Evolutionary conservation across 331 rosid genomes (phyloP).

Genomic region (Acacia pycnantha): DNA sequence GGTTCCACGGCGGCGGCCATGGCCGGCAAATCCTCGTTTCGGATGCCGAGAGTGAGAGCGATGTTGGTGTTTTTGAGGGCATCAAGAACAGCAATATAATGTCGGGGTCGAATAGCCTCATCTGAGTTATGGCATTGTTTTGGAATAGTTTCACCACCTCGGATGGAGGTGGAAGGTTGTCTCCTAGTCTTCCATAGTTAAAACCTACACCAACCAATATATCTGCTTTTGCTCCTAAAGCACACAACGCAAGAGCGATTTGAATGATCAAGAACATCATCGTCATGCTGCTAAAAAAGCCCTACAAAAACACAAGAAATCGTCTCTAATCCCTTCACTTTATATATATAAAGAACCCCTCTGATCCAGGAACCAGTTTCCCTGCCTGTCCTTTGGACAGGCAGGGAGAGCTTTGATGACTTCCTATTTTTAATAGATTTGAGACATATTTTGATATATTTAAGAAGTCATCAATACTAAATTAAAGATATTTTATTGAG

Average conservation of each 20-base stretch:
- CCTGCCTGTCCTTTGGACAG: too few relatives aligned
- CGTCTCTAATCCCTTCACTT: too few relatives aligned
- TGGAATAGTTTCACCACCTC: constrained; percentile 26
- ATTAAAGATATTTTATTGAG: too few relatives aligned
- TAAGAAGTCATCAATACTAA: too few relatives aligned
- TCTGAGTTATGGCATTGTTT: not conserved
- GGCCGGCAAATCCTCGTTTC: not conserved
- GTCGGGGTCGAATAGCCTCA: constrained; percentile 30
- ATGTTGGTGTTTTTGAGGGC: constrained; percentile 15
- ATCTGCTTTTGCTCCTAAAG: not conserved
- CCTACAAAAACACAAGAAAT: not conserved
- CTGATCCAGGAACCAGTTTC: too few relatives aligned
- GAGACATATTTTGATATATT: too few relatives aligned
- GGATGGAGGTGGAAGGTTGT: constrained; percentile 32
- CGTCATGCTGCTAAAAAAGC: not conserved
- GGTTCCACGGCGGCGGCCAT: not conserved
- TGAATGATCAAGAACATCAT: not conserved
- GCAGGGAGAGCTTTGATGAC: too few relatives aligned
- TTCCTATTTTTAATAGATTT: too few relatives aligned
- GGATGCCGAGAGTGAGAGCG: constrained; percentile 17
- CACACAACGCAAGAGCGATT: not conserved
- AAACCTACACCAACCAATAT: constrained; percentile 26
- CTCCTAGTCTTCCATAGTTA: constrained; percentile 30
- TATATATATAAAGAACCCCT: too few relatives aligned
- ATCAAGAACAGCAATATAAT: not conserved